Percentiles rank a stretch among this genome's conserved stretches.
These are phyloP conservation scores for Mortierella antarctica DNA, from an alignment of 192 early-diverging fungal species.

Conservation along the genomic window DNA sequence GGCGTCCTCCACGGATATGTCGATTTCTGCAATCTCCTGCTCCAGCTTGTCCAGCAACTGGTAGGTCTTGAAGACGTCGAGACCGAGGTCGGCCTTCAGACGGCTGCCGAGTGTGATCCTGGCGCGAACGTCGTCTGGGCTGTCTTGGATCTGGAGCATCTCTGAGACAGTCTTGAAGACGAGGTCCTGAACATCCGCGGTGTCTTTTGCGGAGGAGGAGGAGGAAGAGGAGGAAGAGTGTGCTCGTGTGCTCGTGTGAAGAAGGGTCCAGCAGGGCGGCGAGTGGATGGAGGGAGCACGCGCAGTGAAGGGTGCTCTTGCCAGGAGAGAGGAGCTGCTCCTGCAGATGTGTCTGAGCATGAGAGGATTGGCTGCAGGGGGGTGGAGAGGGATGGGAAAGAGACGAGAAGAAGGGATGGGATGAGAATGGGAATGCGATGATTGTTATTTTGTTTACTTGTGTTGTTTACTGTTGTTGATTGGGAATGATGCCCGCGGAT, in stretches of 20 bases:
- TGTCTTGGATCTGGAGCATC: slow-evolving; percentile 13
- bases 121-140: not conserved
- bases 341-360: too few species aligned
- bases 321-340: too few species aligned
- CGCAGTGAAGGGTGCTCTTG: not conserved
- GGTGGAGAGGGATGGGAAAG: too few species aligned
- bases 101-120: slow-evolving; percentile 7
- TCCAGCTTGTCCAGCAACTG: slow-evolving; percentile 22
- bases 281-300: not conserved
- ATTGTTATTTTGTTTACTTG: too few species aligned
- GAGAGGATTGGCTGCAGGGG: too few species aligned
- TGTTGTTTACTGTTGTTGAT: too few species aligned
- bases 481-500: too few species aligned
- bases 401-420: too few species aligned
- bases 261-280: not conserved
- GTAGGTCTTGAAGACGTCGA: slow-evolving; percentile 33
- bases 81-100: slow-evolving; percentile 16
- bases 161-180: slow-evolving; percentile 14
- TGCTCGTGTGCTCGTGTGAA: not conserved
- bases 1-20: slow-evolving; percentile 13
- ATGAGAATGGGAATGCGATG: too few species aligned
- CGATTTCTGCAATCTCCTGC: slow-evolving; percentile 1
- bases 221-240: too few species aligned
- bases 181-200: slow-evolving; percentile 9
- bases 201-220: not conserved